A percentile compares a stretch with the other conserved stretches of the same genome.
These are phyloP conservation scores for Nicotiana noctiflora DNA, from an alignment of 257 asterid species.

Conservation along the genomic window DNA sequence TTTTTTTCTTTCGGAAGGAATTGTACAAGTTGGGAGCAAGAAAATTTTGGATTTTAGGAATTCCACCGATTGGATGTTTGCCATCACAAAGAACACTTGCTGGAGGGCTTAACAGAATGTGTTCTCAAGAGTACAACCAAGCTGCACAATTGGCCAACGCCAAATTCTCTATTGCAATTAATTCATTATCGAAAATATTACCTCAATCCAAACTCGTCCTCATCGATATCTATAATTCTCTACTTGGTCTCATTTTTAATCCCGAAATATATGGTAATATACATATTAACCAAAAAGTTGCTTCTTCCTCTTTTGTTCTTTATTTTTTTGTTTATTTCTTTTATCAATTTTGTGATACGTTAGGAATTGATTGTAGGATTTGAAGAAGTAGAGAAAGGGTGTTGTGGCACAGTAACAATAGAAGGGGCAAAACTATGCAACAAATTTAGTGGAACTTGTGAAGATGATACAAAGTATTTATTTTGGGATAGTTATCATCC, in stretches of 20 bases:
- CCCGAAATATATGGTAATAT: slow-evolving; percentile 29
- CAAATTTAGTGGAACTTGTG: slow-evolving; percentile 16
- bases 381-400: slow-evolving; percentile 28
- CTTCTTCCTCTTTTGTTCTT: not conserved
- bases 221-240: slow-evolving; percentile 24
- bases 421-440: slow-evolving; percentile 23
- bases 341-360: not conserved
- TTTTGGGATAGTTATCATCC: slow-evolving; percentile 41
- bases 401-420: slow-evolving; percentile 29
- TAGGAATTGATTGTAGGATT: slow-evolving; percentile 16
- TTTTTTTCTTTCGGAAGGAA: slow-evolving; percentile 5
- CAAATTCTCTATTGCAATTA: slow-evolving; percentile 21
- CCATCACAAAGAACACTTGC: slow-evolving; percentile 41
- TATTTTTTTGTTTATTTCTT: not conserved
- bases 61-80: slow-evolving; percentile 41
- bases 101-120: slow-evolving; percentile 28
- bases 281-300: too few species aligned
- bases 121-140: slow-evolving; percentile 24
- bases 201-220: slow-evolving; percentile 15
- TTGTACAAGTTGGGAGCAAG: slow-evolving; percentile 31
- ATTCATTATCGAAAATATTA: slow-evolving; percentile 12
- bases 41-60: slow-evolving; percentile 29
- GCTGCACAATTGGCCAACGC: slow-evolving; percentile 31
- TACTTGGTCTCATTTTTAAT: slow-evolving; percentile 20
- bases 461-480: slow-evolving; percentile 14